Evolutionary conservation across 2,329 filamentous ascomycete genomes (phyloP), one percentile per base, ranked within the genome.

Genomic region (Talaromyces sp.): DNA sequence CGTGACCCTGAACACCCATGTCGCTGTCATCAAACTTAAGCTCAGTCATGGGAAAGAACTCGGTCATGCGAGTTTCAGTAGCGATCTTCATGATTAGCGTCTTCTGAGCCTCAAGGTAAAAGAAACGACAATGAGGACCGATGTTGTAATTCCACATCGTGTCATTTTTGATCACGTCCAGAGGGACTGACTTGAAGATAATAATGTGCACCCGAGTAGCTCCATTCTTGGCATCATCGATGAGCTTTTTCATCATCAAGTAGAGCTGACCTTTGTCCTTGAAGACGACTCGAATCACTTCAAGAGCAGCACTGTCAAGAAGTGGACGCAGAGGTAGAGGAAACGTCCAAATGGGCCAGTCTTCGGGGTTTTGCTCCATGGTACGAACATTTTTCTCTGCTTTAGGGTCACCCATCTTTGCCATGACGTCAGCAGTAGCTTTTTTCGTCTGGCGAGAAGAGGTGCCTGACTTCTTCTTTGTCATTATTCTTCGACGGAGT

Each of bases 41-140:
- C 13, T 59, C 13, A 24, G 33, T 10, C 16, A 2, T 19, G 9
- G 59, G 50, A 4, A 62, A 22, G 4, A 43, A 33, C 33, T 65
- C 64, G 6, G 45, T 45, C n/a, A 39, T 59, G 9, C 64, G 59
- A 6, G 64, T 65, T 43, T 65, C 64, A 11, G 48, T 56, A 10
- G 39, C 24, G 9, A 65, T 41, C 19, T 58, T 52, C 11, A 65
- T n/a, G 16, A 65, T 27, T 4, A 65, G 14, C 2, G 41, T 50
- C 19, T 54, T 22, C 24, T 65, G 64, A 3, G 8, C 59, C 11
- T 65, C 64, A 11, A 65, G 64, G 47, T 65, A 58, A 24, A 48
- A 27, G 43, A 59, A 58, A 8, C 64, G 59, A 52, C 64, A 65
- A 35, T 65, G 64, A 37, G 64, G 64, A 13, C 24, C 59, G 19